Conservation (phyloP, 768 basidiomycete species). For the Postia placenta region DNA sequence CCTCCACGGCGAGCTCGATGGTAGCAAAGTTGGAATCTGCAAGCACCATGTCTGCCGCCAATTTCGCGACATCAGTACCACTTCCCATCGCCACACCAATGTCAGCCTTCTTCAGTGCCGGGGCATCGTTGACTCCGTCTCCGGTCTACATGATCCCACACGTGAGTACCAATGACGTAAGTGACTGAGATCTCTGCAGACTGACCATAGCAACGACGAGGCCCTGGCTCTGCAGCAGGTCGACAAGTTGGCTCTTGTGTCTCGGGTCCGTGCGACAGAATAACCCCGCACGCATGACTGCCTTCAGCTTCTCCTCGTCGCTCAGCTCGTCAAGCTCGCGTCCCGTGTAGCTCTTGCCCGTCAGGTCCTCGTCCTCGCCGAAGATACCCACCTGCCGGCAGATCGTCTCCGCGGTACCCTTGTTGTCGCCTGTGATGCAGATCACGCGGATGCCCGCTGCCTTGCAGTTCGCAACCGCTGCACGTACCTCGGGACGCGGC, state of each 20-base stretch:
- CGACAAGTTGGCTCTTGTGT: conserved; percentile 93
- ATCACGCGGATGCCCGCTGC: conserved; percentile 94
- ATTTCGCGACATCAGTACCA: conserved; percentile 96
- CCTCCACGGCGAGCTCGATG: conserved; percentile 94
- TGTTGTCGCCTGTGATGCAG: conserved; percentile 98
- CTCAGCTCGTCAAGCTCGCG: conserved; percentile 80
- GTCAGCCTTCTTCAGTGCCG: conserved; percentile 93
- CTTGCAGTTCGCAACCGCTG: conserved; percentile 83
- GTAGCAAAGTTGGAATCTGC: conserved; percentile 97
- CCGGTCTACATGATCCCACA: conserved; percentile 54
- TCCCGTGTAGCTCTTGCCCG: conserved; percentile 95
- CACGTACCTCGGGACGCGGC: conserved; percentile 87
- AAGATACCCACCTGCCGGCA: conserved; percentile 96
- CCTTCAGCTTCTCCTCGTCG: conserved; percentile 75
- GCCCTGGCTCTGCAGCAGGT: conserved; percentile 85
- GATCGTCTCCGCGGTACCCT: conserved; percentile 95
- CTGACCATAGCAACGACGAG: conserved; percentile 93
- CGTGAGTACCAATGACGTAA: conserved; percentile 2
- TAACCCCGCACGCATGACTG: conserved; percentile 82
- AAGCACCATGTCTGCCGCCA: conserved; percentile 97
- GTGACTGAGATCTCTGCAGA: conserved; percentile 8
- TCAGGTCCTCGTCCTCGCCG: conserved; percentile 75
- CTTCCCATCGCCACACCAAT: conserved; percentile 99
- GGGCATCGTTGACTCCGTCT: conserved; percentile 98
- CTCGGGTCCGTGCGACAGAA: conserved; percentile 93